These are phyloP conservation scores for Apiospora hydei DNA, from an alignment of 2,329 filamentous ascomycete species.

Conservation along the genomic window DNA sequence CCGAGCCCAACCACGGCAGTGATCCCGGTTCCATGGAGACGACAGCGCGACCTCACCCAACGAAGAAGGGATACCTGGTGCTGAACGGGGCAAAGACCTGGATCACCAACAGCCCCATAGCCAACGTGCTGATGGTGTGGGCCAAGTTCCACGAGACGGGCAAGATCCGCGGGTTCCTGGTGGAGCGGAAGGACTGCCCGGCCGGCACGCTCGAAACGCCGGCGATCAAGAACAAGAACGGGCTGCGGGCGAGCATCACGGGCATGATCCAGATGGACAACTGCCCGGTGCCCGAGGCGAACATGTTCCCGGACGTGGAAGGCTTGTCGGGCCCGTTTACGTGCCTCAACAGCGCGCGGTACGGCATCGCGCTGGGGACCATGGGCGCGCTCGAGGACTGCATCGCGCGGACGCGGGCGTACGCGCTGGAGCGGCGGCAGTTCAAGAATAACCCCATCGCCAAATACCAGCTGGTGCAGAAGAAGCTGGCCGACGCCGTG, in stretches of 20 bases:
- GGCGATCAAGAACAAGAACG: slow-evolving; percentile 92
- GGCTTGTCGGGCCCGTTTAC: slow-evolving; percentile 89
- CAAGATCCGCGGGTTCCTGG: slow-evolving; percentile 91
- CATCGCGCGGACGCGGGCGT: slow-evolving; percentile 79
- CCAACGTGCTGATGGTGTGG: slow-evolving; percentile 88
- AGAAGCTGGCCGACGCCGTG: slow-evolving; percentile 92
- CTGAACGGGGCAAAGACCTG: slow-evolving; percentile 88
- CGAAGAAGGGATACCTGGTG: slow-evolving; percentile 81
- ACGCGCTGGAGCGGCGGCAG: slow-evolving; percentile 91
- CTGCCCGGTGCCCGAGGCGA: slow-evolving; percentile 85
- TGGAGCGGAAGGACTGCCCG: slow-evolving; percentile 86
- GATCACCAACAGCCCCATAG: slow-evolving; percentile 94
- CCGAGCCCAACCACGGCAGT: slow-evolving; percentile 91
- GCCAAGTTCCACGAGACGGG: slow-evolving; percentile 90
- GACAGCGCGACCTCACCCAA: slow-evolving; percentile 81
- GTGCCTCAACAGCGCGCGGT: slow-evolving; percentile 91
- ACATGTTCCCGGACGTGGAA: slow-evolving; percentile 93
- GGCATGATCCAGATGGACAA: slow-evolving; percentile 97
- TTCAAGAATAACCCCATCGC: slow-evolving; percentile 96
- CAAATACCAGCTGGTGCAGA: slow-evolving; percentile 96
- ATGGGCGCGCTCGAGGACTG: slow-evolving; percentile 96
- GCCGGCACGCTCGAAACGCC: slow-evolving; percentile 91
- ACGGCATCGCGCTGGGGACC: slow-evolving; percentile 92
- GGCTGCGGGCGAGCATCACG: slow-evolving; percentile 89
- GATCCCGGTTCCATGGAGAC: slow-evolving; percentile 94